A percentile compares a stretch with the other conserved stretches of the same genome.
Conservation (phyloP, 2,329 filamentous ascomycete genomes). For the Pseudocercospora vitis region DNA sequence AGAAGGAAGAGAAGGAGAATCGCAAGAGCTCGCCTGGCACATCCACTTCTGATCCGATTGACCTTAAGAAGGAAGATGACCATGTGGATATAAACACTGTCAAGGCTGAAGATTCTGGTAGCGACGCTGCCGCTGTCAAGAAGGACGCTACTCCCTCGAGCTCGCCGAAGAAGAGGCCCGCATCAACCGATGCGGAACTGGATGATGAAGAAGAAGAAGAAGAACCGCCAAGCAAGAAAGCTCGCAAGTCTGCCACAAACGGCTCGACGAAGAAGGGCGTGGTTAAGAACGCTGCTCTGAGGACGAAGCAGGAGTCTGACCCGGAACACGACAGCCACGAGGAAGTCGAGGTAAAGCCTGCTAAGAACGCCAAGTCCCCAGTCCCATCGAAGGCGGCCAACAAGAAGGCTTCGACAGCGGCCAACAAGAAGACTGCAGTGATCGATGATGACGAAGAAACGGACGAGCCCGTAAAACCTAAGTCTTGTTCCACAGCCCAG, state of each 20-base stretch:
- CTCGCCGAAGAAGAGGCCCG: conserved; percentile 34
- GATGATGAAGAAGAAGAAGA: conserved; percentile 37
- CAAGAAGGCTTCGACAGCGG: conserved; percentile 17
- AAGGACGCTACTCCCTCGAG: conserved; percentile 22
- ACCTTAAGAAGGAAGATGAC: conserved; percentile 36
- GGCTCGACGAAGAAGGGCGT: conserved; percentile 29
- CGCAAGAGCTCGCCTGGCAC: conserved; percentile 6
- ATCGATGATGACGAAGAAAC: conserved; percentile 24
- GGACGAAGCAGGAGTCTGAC: conserved; percentile 16
- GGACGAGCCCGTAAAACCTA: conserved; percentile 18
- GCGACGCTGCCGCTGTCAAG: conserved; percentile 25
- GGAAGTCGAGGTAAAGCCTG: conserved; percentile 14
- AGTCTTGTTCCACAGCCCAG: conserved; percentile 11
- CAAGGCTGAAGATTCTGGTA: conserved; percentile 26
- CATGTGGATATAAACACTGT: conserved; percentile 35
- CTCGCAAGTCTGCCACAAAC: conserved; percentile 30
- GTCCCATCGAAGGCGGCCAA: background rate
- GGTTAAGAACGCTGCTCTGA: conserved; percentile 25
- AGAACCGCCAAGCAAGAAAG: conserved; percentile 40
- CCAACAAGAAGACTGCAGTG: conserved; percentile 14
- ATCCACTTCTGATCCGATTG: conserved; percentile 17
- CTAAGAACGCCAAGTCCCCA: conserved; percentile 9
- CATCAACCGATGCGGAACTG: conserved; percentile 26
- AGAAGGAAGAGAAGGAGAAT: conserved; percentile 25
- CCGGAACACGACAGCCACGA: conserved; percentile 6